These are phyloP conservation scores for Eragrostis nindensis DNA, from an alignment of 176 grass and related monocot species.

Conservation along the genomic window DNA sequence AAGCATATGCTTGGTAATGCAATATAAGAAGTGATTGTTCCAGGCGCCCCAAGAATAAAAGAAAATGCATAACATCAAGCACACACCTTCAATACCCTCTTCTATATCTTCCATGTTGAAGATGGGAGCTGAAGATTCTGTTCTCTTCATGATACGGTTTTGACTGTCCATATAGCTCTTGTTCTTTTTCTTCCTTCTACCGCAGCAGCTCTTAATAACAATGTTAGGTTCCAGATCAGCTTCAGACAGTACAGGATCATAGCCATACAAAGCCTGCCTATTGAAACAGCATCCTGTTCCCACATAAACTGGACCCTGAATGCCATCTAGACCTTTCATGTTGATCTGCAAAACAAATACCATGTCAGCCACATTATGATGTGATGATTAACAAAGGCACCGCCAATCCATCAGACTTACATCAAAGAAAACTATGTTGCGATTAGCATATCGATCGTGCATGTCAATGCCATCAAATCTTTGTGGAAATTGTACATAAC, in stretches of 20 bases:
- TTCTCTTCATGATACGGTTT: slow-evolving; percentile 94
- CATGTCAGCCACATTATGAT: slow-evolving; percentile 24
- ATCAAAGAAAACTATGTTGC: slow-evolving; percentile 99
- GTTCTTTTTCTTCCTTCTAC: slow-evolving; percentile 94
- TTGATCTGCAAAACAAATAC: slow-evolving; percentile 80
- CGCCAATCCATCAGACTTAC: slow-evolving; percentile 52
- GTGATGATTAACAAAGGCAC: slow-evolving; percentile 8
- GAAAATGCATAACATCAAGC: neutral
- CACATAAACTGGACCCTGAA: slow-evolving; percentile 97
- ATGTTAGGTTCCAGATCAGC: slow-evolving; percentile 98
- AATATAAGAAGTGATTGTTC: neutral
- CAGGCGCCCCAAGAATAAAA: slow-evolving; percentile 13
- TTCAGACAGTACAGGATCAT: slow-evolving; percentile 96
- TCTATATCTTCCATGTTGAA: slow-evolving; percentile 99
- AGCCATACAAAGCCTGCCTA: slow-evolving; percentile 95
- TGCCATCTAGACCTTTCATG: slow-evolving; percentile 99
- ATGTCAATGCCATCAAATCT: slow-evolving; percentile 99
- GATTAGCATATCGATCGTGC: slow-evolving; percentile 99
- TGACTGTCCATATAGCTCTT: slow-evolving; percentile 96
- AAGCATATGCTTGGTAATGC: slow-evolving; percentile 20
- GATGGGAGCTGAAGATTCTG: slow-evolving; percentile 96
- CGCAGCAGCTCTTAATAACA: slow-evolving; percentile 89
- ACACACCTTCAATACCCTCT: slow-evolving; percentile 93
- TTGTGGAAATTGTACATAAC: slow-evolving; percentile 98
- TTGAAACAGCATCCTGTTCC: slow-evolving; percentile 99